Percentiles rank a stretch among this genome's conserved stretches.
These are phyloP conservation scores for Trichoderma sp. DNA, from an alignment of 2,329 filamentous ascomycete genomes.

Conservation along the genomic window DNA sequence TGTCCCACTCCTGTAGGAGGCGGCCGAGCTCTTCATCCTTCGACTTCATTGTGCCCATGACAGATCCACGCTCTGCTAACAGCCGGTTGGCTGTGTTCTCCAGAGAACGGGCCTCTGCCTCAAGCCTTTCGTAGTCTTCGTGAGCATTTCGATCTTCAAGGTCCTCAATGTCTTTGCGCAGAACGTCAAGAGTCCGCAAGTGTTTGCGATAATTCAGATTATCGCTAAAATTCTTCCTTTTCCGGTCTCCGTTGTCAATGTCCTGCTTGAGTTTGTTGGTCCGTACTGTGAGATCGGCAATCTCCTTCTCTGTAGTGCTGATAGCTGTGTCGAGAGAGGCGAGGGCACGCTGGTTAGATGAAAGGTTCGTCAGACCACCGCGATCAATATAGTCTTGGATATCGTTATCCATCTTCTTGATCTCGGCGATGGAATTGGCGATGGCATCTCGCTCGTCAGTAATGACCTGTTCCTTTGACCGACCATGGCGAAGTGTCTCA, in stretches of 20 bases:
- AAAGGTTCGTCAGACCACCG: slow-evolving; percentile 72
- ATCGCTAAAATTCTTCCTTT: slow-evolving; percentile 83
- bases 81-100: slow-evolving; percentile 69
- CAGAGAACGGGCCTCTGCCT: slow-evolving; percentile 66
- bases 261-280: slow-evolving; percentile 78
- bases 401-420: slow-evolving; percentile 72
- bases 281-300: slow-evolving; percentile 64
- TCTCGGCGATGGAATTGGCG: slow-evolving; percentile 72
- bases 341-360: slow-evolving; percentile 69
- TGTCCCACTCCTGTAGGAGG: slow-evolving; percentile 76
- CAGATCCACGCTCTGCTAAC: slow-evolving; percentile 69
- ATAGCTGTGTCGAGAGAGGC: slow-evolving; percentile 67
- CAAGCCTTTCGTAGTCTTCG: slow-evolving; percentile 76
- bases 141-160: slow-evolving; percentile 79
- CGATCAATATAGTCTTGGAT: slow-evolving; percentile 78
- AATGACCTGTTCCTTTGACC: slow-evolving; percentile 70
- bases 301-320: slow-evolving; percentile 65
- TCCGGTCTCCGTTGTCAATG: slow-evolving; percentile 76
- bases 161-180: slow-evolving; percentile 70
- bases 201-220: slow-evolving; percentile 86
- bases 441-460: slow-evolving; percentile 71
- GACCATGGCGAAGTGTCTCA: slow-evolving; percentile 71
- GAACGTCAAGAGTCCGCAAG: slow-evolving; percentile 64
- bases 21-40: slow-evolving; percentile 79
- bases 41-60: slow-evolving; percentile 77